A percentile compares a stretch with the other conserved stretches of the same genome.
Evolutionary conservation across 352 stramenopile species (phyloP).

Genomic region (Globisporangium ultimum): DNA sequence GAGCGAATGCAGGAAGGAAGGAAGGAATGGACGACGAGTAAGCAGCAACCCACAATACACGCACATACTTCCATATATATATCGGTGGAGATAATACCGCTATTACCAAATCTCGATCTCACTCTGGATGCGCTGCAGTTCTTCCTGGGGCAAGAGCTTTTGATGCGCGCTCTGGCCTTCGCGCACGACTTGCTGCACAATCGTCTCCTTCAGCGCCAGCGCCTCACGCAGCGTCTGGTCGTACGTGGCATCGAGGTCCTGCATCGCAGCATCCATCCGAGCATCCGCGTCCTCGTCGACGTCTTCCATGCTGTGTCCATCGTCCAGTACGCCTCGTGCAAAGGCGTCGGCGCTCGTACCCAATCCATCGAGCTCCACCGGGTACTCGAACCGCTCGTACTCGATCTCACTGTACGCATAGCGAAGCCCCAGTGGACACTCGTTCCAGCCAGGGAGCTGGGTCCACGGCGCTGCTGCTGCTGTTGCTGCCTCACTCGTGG

Average conservation of each 20-base stretch:
- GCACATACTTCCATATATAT: neutral
- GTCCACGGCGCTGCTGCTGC: slow-evolving; percentile 25
- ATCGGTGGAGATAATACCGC: neutral
- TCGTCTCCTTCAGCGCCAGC: slow-evolving; percentile 34
- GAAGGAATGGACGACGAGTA: neutral
- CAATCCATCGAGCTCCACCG: slow-evolving; percentile 46
- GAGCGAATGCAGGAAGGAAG: neutral
- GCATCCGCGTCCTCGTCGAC: slow-evolving; percentile 29
- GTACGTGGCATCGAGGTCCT: slow-evolving; percentile 47
- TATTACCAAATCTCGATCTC: slow-evolving; percentile 79
- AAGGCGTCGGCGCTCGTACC: slow-evolving; percentile 31
- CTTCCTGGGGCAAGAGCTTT: slow-evolving; percentile 57
- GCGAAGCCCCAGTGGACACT: slow-evolving; percentile 44
- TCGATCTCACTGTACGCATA: slow-evolving; percentile 25
- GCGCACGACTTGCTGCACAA: slow-evolving; percentile 47
- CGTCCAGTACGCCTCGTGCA: neutral
- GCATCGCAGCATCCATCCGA: slow-evolving; percentile 44
- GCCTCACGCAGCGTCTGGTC: slow-evolving; percentile 27
- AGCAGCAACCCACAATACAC: neutral
- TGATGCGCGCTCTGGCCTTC: slow-evolving; percentile 34
- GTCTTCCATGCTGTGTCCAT: slow-evolving; percentile 19
- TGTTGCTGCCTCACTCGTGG: slow-evolving; percentile 2
- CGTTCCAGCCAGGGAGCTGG: slow-evolving; percentile 31
- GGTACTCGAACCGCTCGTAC: slow-evolving; percentile 25
- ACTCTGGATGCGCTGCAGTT: slow-evolving; percentile 71